A percentile compares a stretch with the other conserved stretches of the same genome.
Evolutionary conservation across 2,329 filamentous ascomycete genomes (phyloP).

Genomic region (Xylaria sp.): DNA sequence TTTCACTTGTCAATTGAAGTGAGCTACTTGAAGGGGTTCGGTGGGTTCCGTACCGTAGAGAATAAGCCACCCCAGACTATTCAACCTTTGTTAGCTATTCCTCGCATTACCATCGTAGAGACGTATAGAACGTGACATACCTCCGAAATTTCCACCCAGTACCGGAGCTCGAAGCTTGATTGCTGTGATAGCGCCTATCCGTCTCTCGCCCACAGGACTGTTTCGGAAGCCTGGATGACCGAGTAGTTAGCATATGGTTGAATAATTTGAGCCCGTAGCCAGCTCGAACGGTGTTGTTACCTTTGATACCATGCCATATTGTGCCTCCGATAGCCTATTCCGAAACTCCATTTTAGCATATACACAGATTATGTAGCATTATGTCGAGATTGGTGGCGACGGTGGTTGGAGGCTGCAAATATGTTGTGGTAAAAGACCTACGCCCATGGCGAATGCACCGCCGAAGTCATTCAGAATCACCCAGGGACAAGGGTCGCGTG

Average conservation of each 20-base stretch:
- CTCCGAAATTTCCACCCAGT: conserved; percentile 93
- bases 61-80: conserved; percentile 93
- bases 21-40: too few relatives aligned
- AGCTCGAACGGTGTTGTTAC: background rate
- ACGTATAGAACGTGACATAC: background rate
- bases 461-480: conserved; percentile 98
- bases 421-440: conserved; percentile 60
- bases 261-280: background rate
- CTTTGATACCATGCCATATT: conserved; percentile 67
- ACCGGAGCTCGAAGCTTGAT: conserved; percentile 98
- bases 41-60: conserved; percentile 64
- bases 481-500: conserved; percentile 95
- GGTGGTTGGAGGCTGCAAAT: background rate
- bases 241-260: background rate
- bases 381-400: background rate
- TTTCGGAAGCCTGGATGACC: conserved; percentile 72
- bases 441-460: conserved; percentile 95
- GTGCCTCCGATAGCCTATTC: conserved; percentile 48
- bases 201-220: conserved; percentile 89
- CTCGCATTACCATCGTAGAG: background rate
- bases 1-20: too few relatives aligned
- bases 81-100: background rate
- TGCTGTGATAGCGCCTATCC: conserved; percentile 94
- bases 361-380: background rate
- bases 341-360: background rate